These are phyloP conservation scores for Paramyrothecium roridum DNA, from an alignment of 2,329 filamentous ascomycete genomes.

Conservation along the genomic window DNA sequence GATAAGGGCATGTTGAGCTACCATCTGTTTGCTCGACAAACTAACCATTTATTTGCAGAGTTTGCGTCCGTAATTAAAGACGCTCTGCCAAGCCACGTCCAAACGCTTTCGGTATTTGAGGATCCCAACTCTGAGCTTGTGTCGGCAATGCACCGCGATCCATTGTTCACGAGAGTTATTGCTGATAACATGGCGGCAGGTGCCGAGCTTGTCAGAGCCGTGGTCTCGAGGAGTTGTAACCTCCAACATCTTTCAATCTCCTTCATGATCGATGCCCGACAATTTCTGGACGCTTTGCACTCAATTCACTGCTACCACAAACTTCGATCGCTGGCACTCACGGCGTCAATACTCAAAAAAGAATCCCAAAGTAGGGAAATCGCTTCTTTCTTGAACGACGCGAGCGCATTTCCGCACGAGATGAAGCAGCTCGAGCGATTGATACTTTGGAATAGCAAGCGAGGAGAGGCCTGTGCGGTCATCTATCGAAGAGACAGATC, in stretches of 20 bases:
- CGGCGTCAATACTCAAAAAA: conserved; percentile 4
- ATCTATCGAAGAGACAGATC: conserved; percentile 4
- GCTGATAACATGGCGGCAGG: conserved; percentile 2
- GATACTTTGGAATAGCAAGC: conserved; percentile 4
- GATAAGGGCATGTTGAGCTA: conserved; percentile 6
- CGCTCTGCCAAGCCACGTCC: conserved; percentile 4
- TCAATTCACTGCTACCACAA: conserved; percentile 2
- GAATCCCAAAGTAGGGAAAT: not conserved
- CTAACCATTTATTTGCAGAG: conserved; percentile 5
- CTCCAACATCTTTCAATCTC: conserved; percentile 8
- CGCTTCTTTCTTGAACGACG: not conserved
- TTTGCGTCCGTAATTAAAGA: conserved; percentile 4
- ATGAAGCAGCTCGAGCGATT: conserved; percentile 4
- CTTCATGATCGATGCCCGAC: conserved; percentile 5
- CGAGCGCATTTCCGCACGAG: not conserved
- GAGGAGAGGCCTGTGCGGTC: conserved; percentile 4
- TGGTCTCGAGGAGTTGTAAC: conserved; percentile 4
- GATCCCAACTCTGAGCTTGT: conserved; percentile 5
- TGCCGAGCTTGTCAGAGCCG: conserved; percentile 1
- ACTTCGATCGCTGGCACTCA: conserved; percentile 3
- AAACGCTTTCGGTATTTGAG: conserved; percentile 7
- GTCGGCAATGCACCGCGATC: conserved; percentile 2
- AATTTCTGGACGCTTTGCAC: conserved; percentile 5
- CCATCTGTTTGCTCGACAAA: conserved; percentile 4
- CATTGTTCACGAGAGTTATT: not conserved